Conservation (phyloP, 2,329 filamentous ascomycete species). For the Aspergillus ustus region DNA sequence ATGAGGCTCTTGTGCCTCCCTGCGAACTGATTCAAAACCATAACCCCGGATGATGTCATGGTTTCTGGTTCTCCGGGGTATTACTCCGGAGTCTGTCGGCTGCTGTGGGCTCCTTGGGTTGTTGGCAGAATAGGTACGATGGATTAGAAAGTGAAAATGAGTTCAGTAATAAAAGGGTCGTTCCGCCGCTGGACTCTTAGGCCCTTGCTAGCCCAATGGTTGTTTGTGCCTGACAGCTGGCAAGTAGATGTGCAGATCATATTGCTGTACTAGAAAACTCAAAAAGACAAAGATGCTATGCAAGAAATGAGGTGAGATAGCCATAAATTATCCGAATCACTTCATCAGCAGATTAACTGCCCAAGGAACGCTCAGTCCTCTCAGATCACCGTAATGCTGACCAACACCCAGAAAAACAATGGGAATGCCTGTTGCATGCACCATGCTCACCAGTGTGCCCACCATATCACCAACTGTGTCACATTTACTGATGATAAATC, state of each 20-base stretch:
- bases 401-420: constrained; percentile 86
- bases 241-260: not conserved
- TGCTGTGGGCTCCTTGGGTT: not conserved
- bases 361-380: constrained; percentile 67
- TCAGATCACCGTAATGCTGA: constrained; percentile 69
- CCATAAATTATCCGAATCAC: constrained; percentile 26
- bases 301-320: not conserved
- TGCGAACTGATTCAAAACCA: not conserved
- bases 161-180: not conserved
- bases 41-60: not conserved
- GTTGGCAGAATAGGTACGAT: not conserved
- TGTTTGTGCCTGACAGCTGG: not conserved
- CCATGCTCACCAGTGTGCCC: constrained; percentile 91
- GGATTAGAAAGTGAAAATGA: too few species aligned
- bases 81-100: not conserved
- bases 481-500: constrained; percentile 98
- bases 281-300: not conserved
- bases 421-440: constrained; percentile 95
- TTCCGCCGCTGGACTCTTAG: not conserved
- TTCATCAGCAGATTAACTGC: constrained; percentile 66
- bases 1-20: not conserved
- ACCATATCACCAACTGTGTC: constrained; percentile 99
- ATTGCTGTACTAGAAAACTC: not conserved
- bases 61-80: not conserved
- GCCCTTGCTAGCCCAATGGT: not conserved